Conservation (phyloP, 331 rosid genomes). For the Saraca asoca region DNA sequence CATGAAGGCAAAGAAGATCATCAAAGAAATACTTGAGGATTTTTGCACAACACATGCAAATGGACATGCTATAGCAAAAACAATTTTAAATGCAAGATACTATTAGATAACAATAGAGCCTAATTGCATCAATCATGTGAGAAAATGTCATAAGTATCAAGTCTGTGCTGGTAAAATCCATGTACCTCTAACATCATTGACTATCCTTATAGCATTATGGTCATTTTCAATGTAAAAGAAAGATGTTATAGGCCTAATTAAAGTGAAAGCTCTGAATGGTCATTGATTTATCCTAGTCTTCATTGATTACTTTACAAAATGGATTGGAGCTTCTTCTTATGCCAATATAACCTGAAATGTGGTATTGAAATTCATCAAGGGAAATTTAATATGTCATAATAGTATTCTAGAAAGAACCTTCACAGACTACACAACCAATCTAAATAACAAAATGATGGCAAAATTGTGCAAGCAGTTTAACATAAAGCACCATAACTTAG, state of each 20-base stretch:
- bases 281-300: too few relatives aligned
- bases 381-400: not conserved
- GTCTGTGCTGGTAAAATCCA: too few relatives aligned
- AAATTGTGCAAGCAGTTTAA: not conserved
- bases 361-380: not conserved
- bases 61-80: not conserved
- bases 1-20: too few relatives aligned
- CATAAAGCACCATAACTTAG: not conserved
- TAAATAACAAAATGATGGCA: not conserved
- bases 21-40: too few relatives aligned
- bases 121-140: not conserved
- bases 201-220: too few relatives aligned
- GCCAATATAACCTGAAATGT: not conserved
- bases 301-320: not conserved
- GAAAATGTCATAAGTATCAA: too few relatives aligned
- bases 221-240: too few relatives aligned
- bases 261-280: too few relatives aligned
- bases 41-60: not conserved
- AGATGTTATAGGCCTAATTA: too few relatives aligned
- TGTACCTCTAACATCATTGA: too few relatives aligned
- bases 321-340: not conserved
- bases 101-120: too few relatives aligned
- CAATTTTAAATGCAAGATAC: too few relatives aligned
- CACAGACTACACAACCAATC: not conserved
- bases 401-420: not conserved